A percentile compares a stretch with the other conserved stretches of the same genome.
These are phyloP conservation scores for Colletotrichum gloeosporioides DNA, from an alignment of 2,329 filamentous ascomycete species.

Conservation along the genomic window DNA sequence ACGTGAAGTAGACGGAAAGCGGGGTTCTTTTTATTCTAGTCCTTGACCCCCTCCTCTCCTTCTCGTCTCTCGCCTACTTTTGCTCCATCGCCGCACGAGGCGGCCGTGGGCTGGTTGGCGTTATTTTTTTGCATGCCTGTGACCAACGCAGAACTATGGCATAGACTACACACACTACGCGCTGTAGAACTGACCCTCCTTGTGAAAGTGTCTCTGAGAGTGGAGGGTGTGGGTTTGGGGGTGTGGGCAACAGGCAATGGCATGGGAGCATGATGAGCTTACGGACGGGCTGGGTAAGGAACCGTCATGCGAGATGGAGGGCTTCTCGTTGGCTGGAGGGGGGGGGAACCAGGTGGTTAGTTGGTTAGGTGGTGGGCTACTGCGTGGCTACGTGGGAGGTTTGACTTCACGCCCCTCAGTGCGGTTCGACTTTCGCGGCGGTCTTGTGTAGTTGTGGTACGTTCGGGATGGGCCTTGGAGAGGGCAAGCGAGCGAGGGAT, in stretches of 20 bases:
- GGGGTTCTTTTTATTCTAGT: neutral
- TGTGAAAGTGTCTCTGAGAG: neutral
- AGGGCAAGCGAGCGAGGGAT: neutral
- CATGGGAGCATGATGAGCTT: slow-evolving; percentile 5
- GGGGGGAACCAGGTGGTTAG: neutral
- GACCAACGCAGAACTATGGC: slow-evolving; percentile 5
- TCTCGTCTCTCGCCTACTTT: neutral
- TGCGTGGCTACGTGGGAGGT: neutral
- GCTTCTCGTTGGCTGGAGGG: slow-evolving; percentile 18
- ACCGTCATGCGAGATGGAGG: slow-evolving; percentile 19
- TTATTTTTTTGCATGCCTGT: neutral
- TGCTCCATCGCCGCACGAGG: neutral
- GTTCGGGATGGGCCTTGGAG: slow-evolving; percentile 15
- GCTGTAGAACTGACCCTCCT: neutral
- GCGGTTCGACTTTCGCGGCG: neutral
- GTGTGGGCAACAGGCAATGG: neutral
- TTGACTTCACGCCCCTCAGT: neutral
- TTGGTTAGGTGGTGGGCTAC: neutral
- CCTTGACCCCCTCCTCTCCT: neutral
- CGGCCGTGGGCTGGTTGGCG: neutral
- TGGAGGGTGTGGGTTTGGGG: neutral
- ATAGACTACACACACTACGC: neutral
- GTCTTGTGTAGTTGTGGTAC: slow-evolving; percentile 7
- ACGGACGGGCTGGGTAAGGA: slow-evolving; percentile 7
- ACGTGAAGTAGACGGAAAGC: neutral